Evolutionary conservation across 2,329 filamentous ascomycete genomes (phyloP).

Genomic region (Parasarocladium wereldwijsianum): DNA sequence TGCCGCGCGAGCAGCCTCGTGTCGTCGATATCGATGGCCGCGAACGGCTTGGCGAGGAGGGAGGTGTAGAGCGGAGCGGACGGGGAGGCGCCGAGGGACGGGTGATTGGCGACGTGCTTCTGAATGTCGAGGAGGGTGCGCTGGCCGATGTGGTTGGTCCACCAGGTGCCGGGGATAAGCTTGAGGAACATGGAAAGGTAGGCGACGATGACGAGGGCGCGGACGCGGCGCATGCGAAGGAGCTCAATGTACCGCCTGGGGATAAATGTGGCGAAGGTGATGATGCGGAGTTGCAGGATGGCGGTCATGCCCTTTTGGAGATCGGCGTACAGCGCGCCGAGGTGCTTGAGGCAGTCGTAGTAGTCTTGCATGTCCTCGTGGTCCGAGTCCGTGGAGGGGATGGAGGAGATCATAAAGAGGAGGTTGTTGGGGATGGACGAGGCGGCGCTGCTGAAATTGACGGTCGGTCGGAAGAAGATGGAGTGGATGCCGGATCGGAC

Average conservation of each 20-base stretch:
- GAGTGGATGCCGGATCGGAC: slow-evolving; percentile 26
- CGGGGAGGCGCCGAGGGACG: too few relatives aligned
- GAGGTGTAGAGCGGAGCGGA: slow-evolving; percentile 24
- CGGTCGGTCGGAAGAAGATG: slow-evolving; percentile 33
- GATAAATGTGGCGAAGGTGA: slow-evolving; percentile 38
- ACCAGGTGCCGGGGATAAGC: slow-evolving; percentile 29
- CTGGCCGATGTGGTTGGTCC: slow-evolving; percentile 30
- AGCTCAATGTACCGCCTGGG: slow-evolving; percentile 28
- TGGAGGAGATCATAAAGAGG: slow-evolving; percentile 32
- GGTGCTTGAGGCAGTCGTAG: slow-evolving; percentile 29
- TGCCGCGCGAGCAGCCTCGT: slow-evolving; percentile 22
- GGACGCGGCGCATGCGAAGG: slow-evolving; percentile 23
- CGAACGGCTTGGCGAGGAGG: slow-evolving; percentile 25
- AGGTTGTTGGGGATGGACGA: slow-evolving; percentile 30
- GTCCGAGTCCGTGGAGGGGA: slow-evolving; percentile 26
- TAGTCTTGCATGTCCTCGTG: slow-evolving; percentile 23
- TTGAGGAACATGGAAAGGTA: slow-evolving; percentile 38
- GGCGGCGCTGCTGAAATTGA: slow-evolving; percentile 27
- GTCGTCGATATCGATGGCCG: slow-evolving; percentile 19
- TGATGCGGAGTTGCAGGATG: slow-evolving; percentile 31
- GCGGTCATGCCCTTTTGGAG: slow-evolving; percentile 27
- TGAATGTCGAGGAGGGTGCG: slow-evolving; percentile 30
- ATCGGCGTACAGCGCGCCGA: slow-evolving; percentile 37
- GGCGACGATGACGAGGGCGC: slow-evolving; percentile 35
- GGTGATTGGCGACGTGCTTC: slow-evolving; percentile 21